Conservation (phyloP, 768 basidiomycete genomes). For the Mycena vulgaris region DNA sequence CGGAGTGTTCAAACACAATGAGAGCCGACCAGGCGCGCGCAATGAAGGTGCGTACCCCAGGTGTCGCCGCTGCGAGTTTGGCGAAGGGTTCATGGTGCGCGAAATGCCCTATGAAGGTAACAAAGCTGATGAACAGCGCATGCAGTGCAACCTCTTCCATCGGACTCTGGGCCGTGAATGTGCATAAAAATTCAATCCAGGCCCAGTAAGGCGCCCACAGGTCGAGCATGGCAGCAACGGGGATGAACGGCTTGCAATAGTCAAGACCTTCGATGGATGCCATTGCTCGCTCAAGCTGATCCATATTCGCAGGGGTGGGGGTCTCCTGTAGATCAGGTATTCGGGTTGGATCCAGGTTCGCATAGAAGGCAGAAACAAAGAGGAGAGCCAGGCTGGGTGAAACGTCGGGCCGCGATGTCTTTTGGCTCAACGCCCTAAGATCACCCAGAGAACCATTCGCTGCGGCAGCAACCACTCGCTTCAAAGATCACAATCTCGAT, state of each 20-base stretch:
- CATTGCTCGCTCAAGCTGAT: not conserved
- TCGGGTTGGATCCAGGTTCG: slow-evolving; percentile 5
- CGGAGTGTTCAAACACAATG: not conserved
- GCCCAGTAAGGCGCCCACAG: slow-evolving; percentile 16
- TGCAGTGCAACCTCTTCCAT: too few species aligned
- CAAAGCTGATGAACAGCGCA: not conserved
- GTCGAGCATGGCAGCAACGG: not conserved
- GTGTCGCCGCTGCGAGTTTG: not conserved
- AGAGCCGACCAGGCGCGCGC: not conserved
- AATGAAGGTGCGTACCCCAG: not conserved
- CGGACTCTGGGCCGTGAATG: not conserved
- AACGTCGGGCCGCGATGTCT: too few species aligned
- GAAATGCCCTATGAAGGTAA: not conserved
- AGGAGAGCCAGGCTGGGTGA: too few species aligned
- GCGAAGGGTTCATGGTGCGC: not conserved
- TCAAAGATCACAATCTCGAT: too few species aligned
- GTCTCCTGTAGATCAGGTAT: not conserved
- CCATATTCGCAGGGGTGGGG: not conserved
- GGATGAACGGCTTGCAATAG: not conserved
- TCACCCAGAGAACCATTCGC: not conserved
- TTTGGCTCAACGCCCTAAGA: not conserved
- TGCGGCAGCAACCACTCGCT: not conserved
- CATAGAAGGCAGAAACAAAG: not conserved
- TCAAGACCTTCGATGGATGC: not conserved
- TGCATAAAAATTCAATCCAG: not conserved